phyloP scores from a whole-genome alignment of 495 filamentous ascomycete genomes.

The Talaromyces ruber region DNA sequence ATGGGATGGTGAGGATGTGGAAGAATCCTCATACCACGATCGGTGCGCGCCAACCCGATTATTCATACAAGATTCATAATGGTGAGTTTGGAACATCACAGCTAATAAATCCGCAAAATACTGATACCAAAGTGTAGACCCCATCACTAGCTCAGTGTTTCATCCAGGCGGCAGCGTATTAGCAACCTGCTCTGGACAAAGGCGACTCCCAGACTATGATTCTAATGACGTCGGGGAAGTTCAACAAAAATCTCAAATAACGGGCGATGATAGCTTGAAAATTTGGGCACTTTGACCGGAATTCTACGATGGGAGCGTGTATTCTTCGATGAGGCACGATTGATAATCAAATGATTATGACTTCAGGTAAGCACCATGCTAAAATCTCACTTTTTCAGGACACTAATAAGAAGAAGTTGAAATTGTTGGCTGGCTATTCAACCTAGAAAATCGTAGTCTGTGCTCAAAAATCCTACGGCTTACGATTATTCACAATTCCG shows the following conservation, averaged over 20 bases:
- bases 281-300: conserved; percentile 41
- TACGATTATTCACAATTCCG: no score
- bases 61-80: conserved; percentile 52
- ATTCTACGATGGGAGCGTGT: background rate
- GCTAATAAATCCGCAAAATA: background rate
- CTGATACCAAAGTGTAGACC: conserved; percentile 25
- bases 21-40: conserved; percentile 47
- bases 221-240: conserved; percentile 9
- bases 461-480: no score
- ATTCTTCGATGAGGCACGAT: background rate
- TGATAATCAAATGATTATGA: background rate
- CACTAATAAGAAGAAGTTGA: no score
- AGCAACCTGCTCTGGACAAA: conserved; percentile 67
- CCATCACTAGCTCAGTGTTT: conserved; percentile 54
- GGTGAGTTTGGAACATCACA: conserved; percentile 18
- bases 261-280: conserved; percentile 53
- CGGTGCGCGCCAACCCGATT: conserved; percentile 44
- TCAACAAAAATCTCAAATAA: conserved; percentile 4
- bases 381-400: background rate
- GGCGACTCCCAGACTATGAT: conserved; percentile 18
- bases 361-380: background rate
- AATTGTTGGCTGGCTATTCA: no score
- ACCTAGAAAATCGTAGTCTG: no score
- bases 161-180: conserved; percentile 60
- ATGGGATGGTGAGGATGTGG: conserved; percentile 74